Conservation (phyloP, 1,139 yeast species). For the Geotrichum aggregatum region DNA sequence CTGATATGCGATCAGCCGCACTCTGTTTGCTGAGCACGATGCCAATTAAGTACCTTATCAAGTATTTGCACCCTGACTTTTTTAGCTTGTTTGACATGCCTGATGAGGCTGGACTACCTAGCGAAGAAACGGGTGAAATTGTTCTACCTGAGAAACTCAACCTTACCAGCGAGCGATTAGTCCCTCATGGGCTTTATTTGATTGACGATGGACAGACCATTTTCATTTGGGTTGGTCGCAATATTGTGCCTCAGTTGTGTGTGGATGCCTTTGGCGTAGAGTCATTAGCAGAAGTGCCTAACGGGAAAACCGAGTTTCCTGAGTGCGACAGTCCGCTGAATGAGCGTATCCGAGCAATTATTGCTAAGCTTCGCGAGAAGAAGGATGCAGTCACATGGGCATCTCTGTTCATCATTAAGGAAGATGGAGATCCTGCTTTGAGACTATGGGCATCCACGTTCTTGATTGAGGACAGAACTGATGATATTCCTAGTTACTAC, state of each 20-base stretch:
- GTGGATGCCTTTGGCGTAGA: conserved; percentile 82
- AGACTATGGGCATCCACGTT: conserved; percentile 90
- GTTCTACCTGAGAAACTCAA: conserved; percentile 84
- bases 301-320: conserved; percentile 86
- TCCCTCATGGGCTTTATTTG: conserved; percentile 81
- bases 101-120: conserved; percentile 87
- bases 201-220: conserved; percentile 81
- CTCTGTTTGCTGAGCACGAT: conserved; percentile 76
- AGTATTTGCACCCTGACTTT: conserved; percentile 82
- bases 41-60: conserved; percentile 75
- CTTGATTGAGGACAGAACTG: conserved; percentile 84
- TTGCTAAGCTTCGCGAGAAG: conserved; percentile 72
- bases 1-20: conserved; percentile 90
- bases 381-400: conserved; percentile 74
- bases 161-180: conserved; percentile 68
- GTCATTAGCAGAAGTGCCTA: conserved; percentile 60
- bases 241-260: conserved; percentile 83
- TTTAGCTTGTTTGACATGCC: conserved; percentile 85
- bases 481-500: conserved; percentile 69
- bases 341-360: conserved; percentile 72
- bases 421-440: conserved; percentile 84
- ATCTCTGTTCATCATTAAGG: conserved; percentile 79
- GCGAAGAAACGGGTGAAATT: conserved; percentile 61
- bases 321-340: conserved; percentile 75
- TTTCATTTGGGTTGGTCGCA: conserved; percentile 92